Evolutionary conservation across 1,284 basidiomycete species (phyloP), one percentile per base, ranked within the genome.

Genomic region (Ceratobasidium sp.): DNA sequence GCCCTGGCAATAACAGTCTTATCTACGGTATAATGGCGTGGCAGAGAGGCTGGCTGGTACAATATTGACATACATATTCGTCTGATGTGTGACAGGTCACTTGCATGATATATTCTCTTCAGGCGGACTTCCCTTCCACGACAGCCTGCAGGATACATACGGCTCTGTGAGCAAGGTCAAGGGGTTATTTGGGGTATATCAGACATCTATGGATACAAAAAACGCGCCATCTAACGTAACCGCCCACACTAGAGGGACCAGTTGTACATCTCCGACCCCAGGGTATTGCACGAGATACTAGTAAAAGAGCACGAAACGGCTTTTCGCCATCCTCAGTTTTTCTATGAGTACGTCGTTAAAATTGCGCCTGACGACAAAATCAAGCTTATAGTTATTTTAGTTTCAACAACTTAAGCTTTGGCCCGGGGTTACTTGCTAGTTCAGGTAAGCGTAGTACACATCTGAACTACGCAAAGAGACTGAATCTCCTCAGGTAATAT

Each of bases 211-310:
- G 17, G 36, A 41, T 41, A 41, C 11, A 41, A n/a, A n/a, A n/a
- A n/a, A n/a, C 11, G 36, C 11, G 4, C 6, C 4, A 8, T 29
- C 11, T 29, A 45, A 47, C 8, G 8, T n/a, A 33, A 57, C 33
- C 45, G n/a, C 54, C 2, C 33, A 19, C 31, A 15, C 15, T 48
- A 59, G 54, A 56, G 14, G 6, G 67, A 72, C 7, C 41, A 27
- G 3, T 31, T 71, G 24, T 71, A 57, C 44, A 53, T 59, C n/a
- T 59, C 53, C 6, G 66, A 71, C 47, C 66, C 54, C 2, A 7
- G 66, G 36, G 53, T 45, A 27, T 29, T 71, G 41, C 66, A 71
- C 22, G 66, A 71, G 14, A 54, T 71, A 17, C 54, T 71, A 15
- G 66, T 71, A 7, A 71, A 71, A n/a, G 54, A 71, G 27, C 1